Conservation (phyloP, 306 rosid species). For the Urtica urens region DNA sequence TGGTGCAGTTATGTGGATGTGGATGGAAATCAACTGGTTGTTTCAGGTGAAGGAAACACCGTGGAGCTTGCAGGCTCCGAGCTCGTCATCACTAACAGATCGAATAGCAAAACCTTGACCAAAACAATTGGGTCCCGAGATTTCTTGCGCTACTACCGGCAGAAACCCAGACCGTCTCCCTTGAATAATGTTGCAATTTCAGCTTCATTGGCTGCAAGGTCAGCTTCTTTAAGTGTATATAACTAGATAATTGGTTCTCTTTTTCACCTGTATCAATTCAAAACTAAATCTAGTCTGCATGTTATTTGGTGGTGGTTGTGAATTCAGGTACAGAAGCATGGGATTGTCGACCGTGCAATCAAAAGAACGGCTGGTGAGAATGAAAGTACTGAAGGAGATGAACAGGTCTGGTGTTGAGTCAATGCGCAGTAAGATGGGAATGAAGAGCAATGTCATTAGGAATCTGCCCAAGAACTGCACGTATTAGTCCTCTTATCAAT, state of each 20-base stretch:
- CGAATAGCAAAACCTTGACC: constrained; percentile 34
- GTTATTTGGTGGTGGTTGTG: too few relatives aligned
- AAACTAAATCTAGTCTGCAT: too few relatives aligned
- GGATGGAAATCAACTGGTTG: constrained; percentile 67
- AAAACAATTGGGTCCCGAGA: constrained; percentile 83
- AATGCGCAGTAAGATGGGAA: constrained; percentile 70
- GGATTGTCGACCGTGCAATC: constrained; percentile 83
- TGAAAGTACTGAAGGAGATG: constrained; percentile 89
- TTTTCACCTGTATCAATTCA: too few relatives aligned
- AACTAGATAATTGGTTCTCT: too few relatives aligned
- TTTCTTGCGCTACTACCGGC: constrained; percentile 90
- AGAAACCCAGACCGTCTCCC: constrained; percentile 74
- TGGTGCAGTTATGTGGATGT: constrained; percentile 56
- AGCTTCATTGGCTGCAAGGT: constrained; percentile 87
- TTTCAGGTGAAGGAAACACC: constrained; percentile 40
- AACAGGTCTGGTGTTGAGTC: constrained; percentile 66
- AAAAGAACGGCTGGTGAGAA: constrained; percentile 57
- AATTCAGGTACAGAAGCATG: constrained; percentile 84
- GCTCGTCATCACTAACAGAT: constrained; percentile 54
- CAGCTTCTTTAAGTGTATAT: constrained; percentile 3
- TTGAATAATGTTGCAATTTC: constrained; percentile 34
- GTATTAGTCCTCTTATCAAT: constrained; percentile 33
- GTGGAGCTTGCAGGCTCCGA: constrained; percentile 79
- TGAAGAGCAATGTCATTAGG: constrained; percentile 85
- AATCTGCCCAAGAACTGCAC: constrained; percentile 82